phyloP scores from a whole-genome alignment of 1,284 basidiomycete species.

The Rhodofomes roseus region DNA sequence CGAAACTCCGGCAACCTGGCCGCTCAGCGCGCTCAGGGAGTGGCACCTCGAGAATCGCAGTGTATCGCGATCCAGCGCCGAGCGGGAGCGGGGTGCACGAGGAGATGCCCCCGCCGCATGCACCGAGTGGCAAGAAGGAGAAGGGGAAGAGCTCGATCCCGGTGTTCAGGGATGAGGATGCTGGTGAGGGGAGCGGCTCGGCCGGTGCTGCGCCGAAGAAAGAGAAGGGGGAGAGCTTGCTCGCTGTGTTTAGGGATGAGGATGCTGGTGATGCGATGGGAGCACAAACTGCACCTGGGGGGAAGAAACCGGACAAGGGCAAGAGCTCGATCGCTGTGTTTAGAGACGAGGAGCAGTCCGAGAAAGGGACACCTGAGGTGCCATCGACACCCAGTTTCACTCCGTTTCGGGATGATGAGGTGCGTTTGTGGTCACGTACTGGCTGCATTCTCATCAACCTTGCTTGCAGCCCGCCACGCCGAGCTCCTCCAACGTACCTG shows the following conservation, averaged over 20 bases:
- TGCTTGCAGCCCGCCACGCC: slow-evolving; percentile 24
- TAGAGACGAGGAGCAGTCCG: slow-evolving; percentile 19
- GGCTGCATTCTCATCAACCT: slow-evolving; percentile 5
- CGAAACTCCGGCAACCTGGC: slow-evolving; percentile 59
- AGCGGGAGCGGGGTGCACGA: slow-evolving; percentile 7
- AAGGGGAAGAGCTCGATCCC: slow-evolving; percentile 5
- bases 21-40: slow-evolving; percentile 49
- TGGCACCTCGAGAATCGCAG: slow-evolving; percentile 44
- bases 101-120: slow-evolving; percentile 21
- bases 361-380: slow-evolving; percentile 13
- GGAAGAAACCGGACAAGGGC: slow-evolving; percentile 25
- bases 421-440: slow-evolving; percentile 27
- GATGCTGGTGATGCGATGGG: slow-evolving; percentile 3
- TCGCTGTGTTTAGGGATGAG: slow-evolving; percentile 25
- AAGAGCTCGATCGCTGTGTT: slow-evolving; percentile 17
- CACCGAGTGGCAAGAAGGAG: slow-evolving; percentile 5
- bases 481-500: slow-evolving; percentile 26
- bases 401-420: slow-evolving; percentile 64
- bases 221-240: slow-evolving; percentile 17
- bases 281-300: slow-evolving; percentile 2
- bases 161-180: slow-evolving; percentile 11
- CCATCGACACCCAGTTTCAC: slow-evolving; percentile 55
- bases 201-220: slow-evolving; percentile 24
- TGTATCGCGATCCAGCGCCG: slow-evolving; percentile 49
- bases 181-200: slow-evolving; percentile 18